Evolutionary conservation across 2,329 filamentous ascomycete species (phyloP), one percentile per base, ranked within the genome.

Genomic region (Arthroderma uncinatum): DNA sequence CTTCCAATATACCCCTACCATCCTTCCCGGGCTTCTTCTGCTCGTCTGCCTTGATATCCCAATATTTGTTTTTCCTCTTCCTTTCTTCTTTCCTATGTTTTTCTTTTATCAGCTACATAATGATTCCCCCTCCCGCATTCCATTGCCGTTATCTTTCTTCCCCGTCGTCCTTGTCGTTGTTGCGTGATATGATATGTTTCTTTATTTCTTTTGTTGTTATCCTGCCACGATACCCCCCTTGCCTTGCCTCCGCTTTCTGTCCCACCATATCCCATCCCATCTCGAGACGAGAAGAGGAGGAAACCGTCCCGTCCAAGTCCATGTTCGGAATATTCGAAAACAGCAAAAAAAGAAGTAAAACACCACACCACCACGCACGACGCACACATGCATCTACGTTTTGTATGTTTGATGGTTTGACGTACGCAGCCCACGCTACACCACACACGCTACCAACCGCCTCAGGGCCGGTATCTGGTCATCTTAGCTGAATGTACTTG

Each of bases 401-500:
- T n/a, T n/a, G n/a, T n/a, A n/a, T n/a, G n/a, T n/a, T n/a, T n/a
- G n/a, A n/a, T n/a, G n/a, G n/a, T n/a, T n/a, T n/a, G n/a, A n/a
- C n/a, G n/a, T n/a, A n/a, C n/a, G n/a, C n/a, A n/a, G n/a, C n/a
- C n/a, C n/a, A n/a, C n/a, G n/a, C n/a, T n/a, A n/a, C n/a, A 23
- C 44, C 7, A 30, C 23, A 10, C 19, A 42, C 16, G 9, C 16
- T 39, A 47, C 21, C 21, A 21, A 34, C 33, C 6, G 33, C 6
- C 33, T 6, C 33, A 5, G 6, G 33, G 33, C 33, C 33, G 33
- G 33, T 5, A 7, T 48, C 44, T 9, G 44, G 44, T 48, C 44
- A 48, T 48, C 44, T 48, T 48, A 48, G 23, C 10, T 48, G 44
- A 23, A 28, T 48, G 44, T n/a, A 48, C 44, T 48, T n/a, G 44